Evolutionary conservation across 805 yeast species (phyloP), one percentile per base, ranked within the genome.

Genomic region (Yarrowia sp.): DNA sequence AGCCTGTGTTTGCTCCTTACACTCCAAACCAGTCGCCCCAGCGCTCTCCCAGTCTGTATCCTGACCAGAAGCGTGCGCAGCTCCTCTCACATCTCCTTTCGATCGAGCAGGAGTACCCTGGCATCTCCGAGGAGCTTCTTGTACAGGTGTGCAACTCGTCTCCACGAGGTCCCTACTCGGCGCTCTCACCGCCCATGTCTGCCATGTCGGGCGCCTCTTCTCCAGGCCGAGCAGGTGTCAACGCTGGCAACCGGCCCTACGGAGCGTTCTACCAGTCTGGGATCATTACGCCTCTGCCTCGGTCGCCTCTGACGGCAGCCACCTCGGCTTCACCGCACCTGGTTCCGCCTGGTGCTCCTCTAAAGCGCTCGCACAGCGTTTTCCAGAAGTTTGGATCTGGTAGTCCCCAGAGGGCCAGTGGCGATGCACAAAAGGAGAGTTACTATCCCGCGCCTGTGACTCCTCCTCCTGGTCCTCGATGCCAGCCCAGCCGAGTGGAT

Each of bases 21-120:
- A 33, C 59, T 8, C 59, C 59, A 11, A 51, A 26, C 19, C 33
- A 9, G 5, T 33, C 43, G 6, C 59, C 59, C 11, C 43, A 22
- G 30, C 59, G 59, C 3, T 35, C 59, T 4, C 24, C 59, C 7
- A 22, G 33, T 16, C 43, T 51, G 11, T 38, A 14, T 14, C 61
- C 61, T 3, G 61, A 54, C 24, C 58, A 35, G 30, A 30, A 22
- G 6, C 61, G 61, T 11, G 61, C 61, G 1, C 44, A 54, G 46
- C 61, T 54, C 3, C 61, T 54, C 4, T 36, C 46, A 11, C 61
- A 54, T 12, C 61, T 54, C 35, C 4, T 54, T 24, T 54, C 61
- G 2, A 54, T 54, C 14, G 61, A 54, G 46, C 44, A 54, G 69
- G 61, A 54, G 46, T 54, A 36, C 14, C 61, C 61, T 11, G 61